phyloP scores from a whole-genome alignment of 441 rosid genomes.

The Croton setiger region DNA sequence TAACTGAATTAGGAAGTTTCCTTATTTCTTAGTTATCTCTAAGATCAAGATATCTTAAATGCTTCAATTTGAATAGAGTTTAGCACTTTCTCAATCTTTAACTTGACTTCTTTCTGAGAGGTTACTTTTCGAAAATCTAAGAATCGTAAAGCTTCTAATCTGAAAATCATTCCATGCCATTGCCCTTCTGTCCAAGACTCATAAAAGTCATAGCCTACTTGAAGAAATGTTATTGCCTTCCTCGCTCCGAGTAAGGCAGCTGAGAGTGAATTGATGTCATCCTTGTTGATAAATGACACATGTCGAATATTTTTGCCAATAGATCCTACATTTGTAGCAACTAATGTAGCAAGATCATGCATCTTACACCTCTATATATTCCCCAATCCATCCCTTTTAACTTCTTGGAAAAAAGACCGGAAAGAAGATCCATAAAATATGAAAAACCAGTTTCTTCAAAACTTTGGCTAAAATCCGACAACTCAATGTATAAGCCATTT shows the following conservation, averaged over 20 bases:
- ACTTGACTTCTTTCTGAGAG: too few species aligned
- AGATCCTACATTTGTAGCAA: not conserved
- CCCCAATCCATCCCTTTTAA: conserved; percentile 12
- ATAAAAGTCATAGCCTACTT: too few species aligned
- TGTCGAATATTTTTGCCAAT: not conserved
- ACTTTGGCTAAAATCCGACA: not conserved
- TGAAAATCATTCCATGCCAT: too few species aligned
- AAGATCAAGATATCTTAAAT: conserved; percentile 13
- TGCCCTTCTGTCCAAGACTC: too few species aligned
- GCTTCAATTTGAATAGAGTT: conserved; percentile 9
- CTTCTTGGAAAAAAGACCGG: conserved; percentile 26
- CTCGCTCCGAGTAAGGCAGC: too few species aligned
- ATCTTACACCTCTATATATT: not conserved
- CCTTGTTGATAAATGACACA: not conserved
- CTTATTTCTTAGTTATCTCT: not conserved
- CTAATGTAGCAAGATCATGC: conserved; percentile 27
- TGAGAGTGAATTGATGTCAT: too few species aligned
- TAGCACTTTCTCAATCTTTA: not conserved
- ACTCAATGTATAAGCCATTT: conserved; percentile 12
- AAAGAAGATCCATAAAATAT: conserved; percentile 6
- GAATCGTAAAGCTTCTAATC: conserved; percentile 12
- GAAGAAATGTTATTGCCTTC: not conserved
- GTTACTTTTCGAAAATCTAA: not conserved
- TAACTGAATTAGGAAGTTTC: not conserved
- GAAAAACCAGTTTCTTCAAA: not conserved